phyloP scores from a whole-genome alignment of 164 flowering plant species.

The Kingdonia uniflora region DNA sequence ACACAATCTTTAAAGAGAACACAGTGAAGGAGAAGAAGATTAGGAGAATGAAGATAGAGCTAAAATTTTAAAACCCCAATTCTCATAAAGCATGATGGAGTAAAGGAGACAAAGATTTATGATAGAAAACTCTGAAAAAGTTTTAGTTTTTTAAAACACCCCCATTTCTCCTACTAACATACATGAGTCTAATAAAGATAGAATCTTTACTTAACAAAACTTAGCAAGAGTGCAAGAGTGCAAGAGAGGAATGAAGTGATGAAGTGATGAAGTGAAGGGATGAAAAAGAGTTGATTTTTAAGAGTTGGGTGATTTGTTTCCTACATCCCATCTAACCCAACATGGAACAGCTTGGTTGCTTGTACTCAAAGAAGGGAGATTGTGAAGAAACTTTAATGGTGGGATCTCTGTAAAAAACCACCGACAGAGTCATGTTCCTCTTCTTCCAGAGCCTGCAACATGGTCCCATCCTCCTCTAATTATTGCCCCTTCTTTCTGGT shows the following conservation, averaged over 20 bases:
- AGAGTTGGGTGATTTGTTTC: slow-evolving; percentile 17
- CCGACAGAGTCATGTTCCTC: slow-evolving; percentile 59
- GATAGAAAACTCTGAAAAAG: not conserved
- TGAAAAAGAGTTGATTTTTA: not conserved
- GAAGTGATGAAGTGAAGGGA: too few species aligned
- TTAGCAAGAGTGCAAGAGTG: not conserved
- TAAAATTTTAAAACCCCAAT: not conserved
- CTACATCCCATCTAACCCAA: slow-evolving; percentile 21
- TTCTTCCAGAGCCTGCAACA: slow-evolving; percentile 42
- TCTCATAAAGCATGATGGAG: not conserved
- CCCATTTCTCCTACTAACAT: too few species aligned
- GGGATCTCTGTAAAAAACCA: slow-evolving; percentile 24
- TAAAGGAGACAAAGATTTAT: not conserved
- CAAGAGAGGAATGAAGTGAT: too few species aligned
- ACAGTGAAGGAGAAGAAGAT: slow-evolving; percentile 1
- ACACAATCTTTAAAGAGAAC: not conserved
- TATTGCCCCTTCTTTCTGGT: slow-evolving; percentile 5
- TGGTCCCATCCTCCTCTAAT: slow-evolving; percentile 38
- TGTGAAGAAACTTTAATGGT: slow-evolving; percentile 6
- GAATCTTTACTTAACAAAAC: not conserved
- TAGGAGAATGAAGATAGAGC: not conserved
- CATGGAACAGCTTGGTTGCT: slow-evolving; percentile 20
- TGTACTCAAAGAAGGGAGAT: slow-evolving; percentile 5
- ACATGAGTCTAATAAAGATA: too few species aligned
- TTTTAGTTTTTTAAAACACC: not conserved